Evolutionary conservation across 176 grass and related monocot species (phyloP).

Genomic region (Aegilops longissima): DNA sequence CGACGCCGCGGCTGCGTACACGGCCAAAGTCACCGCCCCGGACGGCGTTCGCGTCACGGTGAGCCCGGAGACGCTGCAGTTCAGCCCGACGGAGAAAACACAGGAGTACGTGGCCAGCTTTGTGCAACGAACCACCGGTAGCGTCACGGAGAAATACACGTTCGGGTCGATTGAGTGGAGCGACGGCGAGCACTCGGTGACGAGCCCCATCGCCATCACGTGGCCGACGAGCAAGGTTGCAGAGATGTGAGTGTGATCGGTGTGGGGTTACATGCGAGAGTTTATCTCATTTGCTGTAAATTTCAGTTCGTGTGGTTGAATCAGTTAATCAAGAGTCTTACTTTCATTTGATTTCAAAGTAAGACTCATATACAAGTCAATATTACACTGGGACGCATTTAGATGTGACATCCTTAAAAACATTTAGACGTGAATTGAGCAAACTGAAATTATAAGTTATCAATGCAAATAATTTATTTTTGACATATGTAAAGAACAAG

Average conservation of each 20-base stretch:
- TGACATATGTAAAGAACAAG: no score
- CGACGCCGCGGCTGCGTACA: slow-evolving; percentile 16
- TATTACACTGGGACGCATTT: no score
- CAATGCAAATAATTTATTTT: no score
- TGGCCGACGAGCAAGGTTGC: background rate
- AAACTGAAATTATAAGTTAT: no score
- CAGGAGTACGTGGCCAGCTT: slow-evolving; percentile 24
- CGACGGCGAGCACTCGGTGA: slow-evolving; percentile 39
- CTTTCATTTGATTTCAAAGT: no score
- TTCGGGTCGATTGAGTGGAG: slow-evolving; percentile 49
- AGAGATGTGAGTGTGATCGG: background rate
- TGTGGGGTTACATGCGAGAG: background rate
- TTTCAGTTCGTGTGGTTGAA: background rate
- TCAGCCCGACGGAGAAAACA: background rate
- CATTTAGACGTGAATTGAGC: no score
- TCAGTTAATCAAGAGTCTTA: no score
- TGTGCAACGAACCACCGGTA: background rate
- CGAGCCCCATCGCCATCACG: slow-evolving; percentile 3
- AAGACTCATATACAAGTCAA: no score
- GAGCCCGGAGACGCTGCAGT: background rate
- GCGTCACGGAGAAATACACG: background rate
- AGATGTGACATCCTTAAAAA: no score
- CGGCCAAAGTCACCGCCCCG: background rate
- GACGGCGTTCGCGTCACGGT: background rate
- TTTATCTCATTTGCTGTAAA: background rate